Evolutionary conservation across 2,329 filamentous ascomycete genomes (phyloP), one percentile per base, ranked within the genome.

Genomic region (Aspergillus sp.): DNA sequence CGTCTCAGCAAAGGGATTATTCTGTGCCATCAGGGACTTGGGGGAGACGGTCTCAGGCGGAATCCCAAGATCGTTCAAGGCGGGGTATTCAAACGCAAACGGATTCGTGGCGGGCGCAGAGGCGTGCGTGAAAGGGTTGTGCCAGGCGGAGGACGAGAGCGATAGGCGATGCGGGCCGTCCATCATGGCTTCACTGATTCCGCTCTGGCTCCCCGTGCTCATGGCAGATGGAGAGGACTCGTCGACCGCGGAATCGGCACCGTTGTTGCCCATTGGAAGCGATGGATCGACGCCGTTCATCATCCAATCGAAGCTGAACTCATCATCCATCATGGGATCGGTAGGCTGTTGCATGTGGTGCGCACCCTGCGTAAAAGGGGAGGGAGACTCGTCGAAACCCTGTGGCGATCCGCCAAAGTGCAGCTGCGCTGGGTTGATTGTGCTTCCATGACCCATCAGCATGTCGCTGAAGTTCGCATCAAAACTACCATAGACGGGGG

Each of bases 181-280:
- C 49, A 93, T 76, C 85, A 95, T 90, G 50, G 90, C 83, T 65
- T 97, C 93, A 69, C 88, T 94, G 43, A 67, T 67, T 9, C 67
- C 67, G 65, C 87, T 91, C 63, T 94, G 90, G 69, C 90, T 97
- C 50, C 88, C 88, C 39, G 88, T 95, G 73, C 91, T 97, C 67
- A 97, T 91, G 42, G 90, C 90, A 7, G 93, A 97, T 13, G 93
- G 93, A 12, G 93, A 97, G 9, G 93, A 97, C 50, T 87, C 90
- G 60, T 95, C 91, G 46, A 96, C 81, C 23, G 88, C 89, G 55
- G 84, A 85, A 58, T 95, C 90, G 60, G 85, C 86, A 47, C 75
- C 72, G 5, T 39, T 30, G 48, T 79, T 81, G 58, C 77, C 78
- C 65, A 89, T 83, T 6, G 80, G 80, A 76, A 91, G 81, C 41